Evolutionary conservation across 805 yeast genomes (phyloP), one percentile per base, ranked within the genome.

Genomic region (Candida silvicultrix): DNA sequence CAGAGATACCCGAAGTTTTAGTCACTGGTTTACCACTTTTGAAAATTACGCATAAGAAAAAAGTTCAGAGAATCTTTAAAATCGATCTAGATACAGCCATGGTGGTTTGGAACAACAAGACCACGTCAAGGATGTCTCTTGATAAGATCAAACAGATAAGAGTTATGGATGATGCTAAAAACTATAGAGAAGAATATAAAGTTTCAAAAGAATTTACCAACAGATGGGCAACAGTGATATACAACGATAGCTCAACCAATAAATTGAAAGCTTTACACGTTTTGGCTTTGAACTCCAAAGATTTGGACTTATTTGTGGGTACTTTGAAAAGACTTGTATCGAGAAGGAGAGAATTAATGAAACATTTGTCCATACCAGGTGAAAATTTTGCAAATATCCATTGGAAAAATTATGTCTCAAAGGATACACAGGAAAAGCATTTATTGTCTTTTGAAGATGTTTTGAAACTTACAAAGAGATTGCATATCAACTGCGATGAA

Each of bases 181-280:
- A 88, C 53, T 92, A 89, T 59, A 68, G 96, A 49, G 96, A 90
- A 58, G 96, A 89, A 62, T 78, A 87, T 53, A 81, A 84, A 34
- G 75, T 89, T 1, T 77, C 89, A 1, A 68, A 78, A 32, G 89
- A 83, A 43, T 77, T 74, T 45, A 79, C 80, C 39, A 68, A 71
- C 12, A 64, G 77, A 9, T 92, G 99, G 99, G 73, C 88, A 1
- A 83, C 96, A 0, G 76, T 92, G 29, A 78, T 89, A 12, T 92
- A 88, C 59, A 77, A 72, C 46, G 75, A 78, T 50, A 71, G 74
- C 7, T 70, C 77, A 6, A 80, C 75, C 2, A 70, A 77, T 43
- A 86, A 84, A 59, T 68, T 88, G 40, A 86, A 88, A 55, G 85
- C 90, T 0, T 63, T 94, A 44, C 97, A 92, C 64, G 64, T 89